Evolutionary conservation across 345 rosid species (phyloP).

Genomic region (Citrus inodora): DNA sequence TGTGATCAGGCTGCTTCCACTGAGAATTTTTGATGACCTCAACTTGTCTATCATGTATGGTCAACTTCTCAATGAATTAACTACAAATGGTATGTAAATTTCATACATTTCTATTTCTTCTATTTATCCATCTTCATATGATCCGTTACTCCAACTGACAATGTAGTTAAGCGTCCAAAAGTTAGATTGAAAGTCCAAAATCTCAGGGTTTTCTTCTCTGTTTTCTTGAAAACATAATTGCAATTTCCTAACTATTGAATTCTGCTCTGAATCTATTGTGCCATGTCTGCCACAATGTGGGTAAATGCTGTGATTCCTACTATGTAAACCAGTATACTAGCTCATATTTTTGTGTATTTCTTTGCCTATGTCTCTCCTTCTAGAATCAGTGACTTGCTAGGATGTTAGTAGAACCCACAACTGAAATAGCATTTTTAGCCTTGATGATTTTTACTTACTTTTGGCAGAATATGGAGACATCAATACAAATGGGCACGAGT

Average conservation of each 20-base stretch:
- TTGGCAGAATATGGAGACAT: slow-evolving; percentile 42
- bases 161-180: not conserved
- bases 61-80: slow-evolving; percentile 37
- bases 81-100: slow-evolving; percentile 37
- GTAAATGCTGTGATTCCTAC: not conserved
- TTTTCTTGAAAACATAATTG: not conserved
- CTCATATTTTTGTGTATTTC: not conserved
- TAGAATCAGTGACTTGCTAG: not conserved
- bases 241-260: not conserved
- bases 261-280: not conserved
- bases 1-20: slow-evolving; percentile 75
- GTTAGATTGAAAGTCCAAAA: not conserved
- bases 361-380: not conserved
- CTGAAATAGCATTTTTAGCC: not conserved
- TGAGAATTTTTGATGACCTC: slow-evolving; percentile 66
- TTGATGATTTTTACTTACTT: slow-evolving; percentile 4
- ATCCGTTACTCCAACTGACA: not conserved
- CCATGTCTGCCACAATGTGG: not conserved
- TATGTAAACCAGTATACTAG: not conserved
- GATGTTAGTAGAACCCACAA: not conserved
- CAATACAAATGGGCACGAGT: slow-evolving; percentile 35
- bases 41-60: slow-evolving; percentile 52
- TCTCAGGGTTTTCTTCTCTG: not conserved
- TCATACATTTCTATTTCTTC: not conserved
- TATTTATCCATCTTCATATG: not conserved